phyloP scores from a whole-genome alignment of 306 rosid species.

The Delonix regia region DNA sequence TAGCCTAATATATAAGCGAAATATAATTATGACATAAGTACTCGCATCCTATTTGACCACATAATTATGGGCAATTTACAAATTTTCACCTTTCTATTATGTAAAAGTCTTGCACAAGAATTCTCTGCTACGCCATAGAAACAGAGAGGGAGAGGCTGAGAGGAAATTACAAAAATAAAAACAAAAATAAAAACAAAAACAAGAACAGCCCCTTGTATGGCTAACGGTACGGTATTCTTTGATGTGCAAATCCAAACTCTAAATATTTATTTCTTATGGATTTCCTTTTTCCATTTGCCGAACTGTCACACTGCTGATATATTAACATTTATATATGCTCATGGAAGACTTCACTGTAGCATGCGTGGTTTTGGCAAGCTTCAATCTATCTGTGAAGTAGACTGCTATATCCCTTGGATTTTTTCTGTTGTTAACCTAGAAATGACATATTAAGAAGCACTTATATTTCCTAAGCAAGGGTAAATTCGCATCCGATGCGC shows the following conservation, averaged over 20 bases:
- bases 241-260: too few species aligned
- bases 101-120: slow-evolving; percentile 6
- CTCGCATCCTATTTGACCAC: slow-evolving; percentile 21
- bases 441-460: too few species aligned
- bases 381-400: not conserved
- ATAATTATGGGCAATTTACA: slow-evolving; percentile 24
- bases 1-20: slow-evolving; percentile 19
- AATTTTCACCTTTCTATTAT: slow-evolving; percentile 1
- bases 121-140: too few species aligned
- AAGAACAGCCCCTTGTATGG: too few species aligned
- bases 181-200: too few species aligned
- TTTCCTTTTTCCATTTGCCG: too few species aligned
- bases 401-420: not conserved
- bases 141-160: too few species aligned
- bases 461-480: too few species aligned
- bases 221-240: too few species aligned
- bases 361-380: not conserved
- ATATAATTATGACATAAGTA: slow-evolving; percentile 16
- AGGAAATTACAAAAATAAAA: too few species aligned
- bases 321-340: slow-evolving; percentile 2
- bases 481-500: too few species aligned
- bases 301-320: slow-evolving; percentile 5
- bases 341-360: slow-evolving; percentile 4
- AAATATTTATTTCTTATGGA: too few species aligned
- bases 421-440: slow-evolving; percentile 11